A percentile compares a stretch with the other conserved stretches of the same genome.
Evolutionary conservation across 768 basidiomycete species (phyloP).

Genomic region (Suillus cothurnatus): DNA sequence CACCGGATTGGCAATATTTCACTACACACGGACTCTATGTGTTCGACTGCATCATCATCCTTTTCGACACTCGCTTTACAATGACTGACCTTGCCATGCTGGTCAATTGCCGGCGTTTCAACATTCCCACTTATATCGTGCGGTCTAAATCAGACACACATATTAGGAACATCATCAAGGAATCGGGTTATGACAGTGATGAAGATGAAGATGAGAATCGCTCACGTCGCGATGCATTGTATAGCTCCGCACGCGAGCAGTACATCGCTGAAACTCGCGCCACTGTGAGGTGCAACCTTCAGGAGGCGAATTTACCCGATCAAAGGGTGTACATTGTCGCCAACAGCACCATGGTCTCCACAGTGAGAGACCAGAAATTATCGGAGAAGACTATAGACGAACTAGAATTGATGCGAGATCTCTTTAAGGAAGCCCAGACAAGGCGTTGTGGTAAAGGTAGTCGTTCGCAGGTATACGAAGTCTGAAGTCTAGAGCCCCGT

Average conservation of each 20-base stretch:
- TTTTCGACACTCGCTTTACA: slow-evolving; percentile 23
- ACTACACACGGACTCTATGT: slow-evolving; percentile 28
- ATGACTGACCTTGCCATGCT: slow-evolving; percentile 20
- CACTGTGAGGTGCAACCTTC: slow-evolving; percentile 18
- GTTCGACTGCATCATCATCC: slow-evolving; percentile 21
- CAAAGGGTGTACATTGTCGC: slow-evolving; percentile 26
- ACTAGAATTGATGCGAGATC: slow-evolving; percentile 18
- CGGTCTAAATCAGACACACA: slow-evolving; percentile 22
- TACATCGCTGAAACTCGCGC: slow-evolving; percentile 23
- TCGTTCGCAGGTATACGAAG: not conserved
- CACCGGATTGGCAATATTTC: slow-evolving; percentile 32
- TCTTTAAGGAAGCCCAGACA: slow-evolving; percentile 14
- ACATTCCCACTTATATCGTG: slow-evolving; percentile 20
- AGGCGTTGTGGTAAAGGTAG: slow-evolving; percentile 9
- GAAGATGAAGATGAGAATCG: slow-evolving; percentile 16
- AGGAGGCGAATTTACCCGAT: slow-evolving; percentile 19
- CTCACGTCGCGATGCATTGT: slow-evolving; percentile 10
- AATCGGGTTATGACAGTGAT: slow-evolving; percentile 14
- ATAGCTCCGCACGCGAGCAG: slow-evolving; percentile 18
- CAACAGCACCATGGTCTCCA: slow-evolving; percentile 14
- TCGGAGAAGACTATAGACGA: slow-evolving; percentile 18
- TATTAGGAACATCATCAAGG: slow-evolving; percentile 18
- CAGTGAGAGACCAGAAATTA: slow-evolving; percentile 15
- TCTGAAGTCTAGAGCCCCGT: not conserved
- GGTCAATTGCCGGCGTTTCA: slow-evolving; percentile 16